A percentile compares a stretch with the other conserved stretches of the same genome.
phyloP scores from a whole-genome alignment of 306 rosid species.

The Cicer bijugum region DNA sequence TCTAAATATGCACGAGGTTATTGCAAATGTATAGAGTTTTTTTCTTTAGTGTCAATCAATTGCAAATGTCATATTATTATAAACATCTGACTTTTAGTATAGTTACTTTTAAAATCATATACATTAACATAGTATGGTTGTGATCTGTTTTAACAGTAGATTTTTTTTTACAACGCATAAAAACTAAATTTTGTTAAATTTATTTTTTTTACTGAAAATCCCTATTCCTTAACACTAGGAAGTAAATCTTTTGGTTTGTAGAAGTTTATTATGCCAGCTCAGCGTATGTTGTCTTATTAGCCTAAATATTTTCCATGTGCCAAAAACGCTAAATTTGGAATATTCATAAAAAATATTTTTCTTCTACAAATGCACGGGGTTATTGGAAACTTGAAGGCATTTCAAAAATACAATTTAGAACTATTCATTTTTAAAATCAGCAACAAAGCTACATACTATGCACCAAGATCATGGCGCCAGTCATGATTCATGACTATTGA shows the following conservation, averaged over 20 bases:
- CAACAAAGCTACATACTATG: slow-evolving; percentile 7
- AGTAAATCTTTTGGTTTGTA: background rate
- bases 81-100: too few relatives aligned
- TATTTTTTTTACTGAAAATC: too few relatives aligned
- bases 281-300: background rate
- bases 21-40: too few relatives aligned
- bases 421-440: slow-evolving; percentile 12
- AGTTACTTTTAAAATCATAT: too few relatives aligned
- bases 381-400: background rate
- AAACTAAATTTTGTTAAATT: too few relatives aligned
- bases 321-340: background rate
- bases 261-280: background rate
- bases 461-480: slow-evolving; percentile 1
- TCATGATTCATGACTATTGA: slow-evolving; percentile 3
- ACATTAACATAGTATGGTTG: too few relatives aligned
- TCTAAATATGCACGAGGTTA: too few relatives aligned
- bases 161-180: too few relatives aligned
- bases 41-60: too few relatives aligned
- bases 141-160: too few relatives aligned
- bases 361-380: background rate
- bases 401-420: background rate
- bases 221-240: too few relatives aligned
- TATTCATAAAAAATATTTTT: background rate
- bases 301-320: background rate
- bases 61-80: too few relatives aligned